Base-by-base conservation (phyloP, 805 yeast genomes). In the Kodamaea hsintzibuensis region DNA sequence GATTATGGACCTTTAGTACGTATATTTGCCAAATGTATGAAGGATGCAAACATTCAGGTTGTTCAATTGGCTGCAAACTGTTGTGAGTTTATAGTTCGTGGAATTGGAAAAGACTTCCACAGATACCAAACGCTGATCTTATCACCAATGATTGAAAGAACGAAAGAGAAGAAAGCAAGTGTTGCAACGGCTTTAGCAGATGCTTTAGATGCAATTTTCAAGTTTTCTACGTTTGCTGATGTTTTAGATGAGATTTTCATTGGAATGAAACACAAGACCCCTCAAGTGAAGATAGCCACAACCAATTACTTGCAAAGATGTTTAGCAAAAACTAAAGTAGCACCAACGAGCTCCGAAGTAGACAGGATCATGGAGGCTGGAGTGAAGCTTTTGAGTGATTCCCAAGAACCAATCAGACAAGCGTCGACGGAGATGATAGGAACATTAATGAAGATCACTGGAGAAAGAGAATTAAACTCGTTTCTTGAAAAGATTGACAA, bases 31-130 rank as follows among this genome's bases (percentile, higher is more conserved):
- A 86, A 84, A 60, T 82, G 91, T 56, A 77, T 91, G 64, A 90
- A 85, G 63, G 99, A 95, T 71, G 96, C 92, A 4, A 95, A 95
- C 66, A 80, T 91, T 51, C 91, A 87, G 70, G 96, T 89, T 12
- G 97, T 89, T 0, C 85, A 88, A 13, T 63, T 86, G 30, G 90
- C 97, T 0, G 87, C 96, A 1, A 82, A 83, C 53, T 82, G 88
- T 45, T 71, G 86, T 16, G 82, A 79, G 52, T 69, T 69, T 30
- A 66, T 93, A 35, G 88, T 90, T 1, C 78, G 77, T 30, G 96
- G 96, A 1, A 73, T 95, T 47, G 77, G 85, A 52, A 60, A 67
- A 1, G 74, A 72, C 4, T 90, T 89, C 63, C 77, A 73, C 18
- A 79, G 74, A 56, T 87, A 88, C 66, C 79, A 75, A 44, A 55